phyloP scores from a whole-genome alignment of 495 filamentous ascomycete genomes.

The Podospora comata region DNA sequence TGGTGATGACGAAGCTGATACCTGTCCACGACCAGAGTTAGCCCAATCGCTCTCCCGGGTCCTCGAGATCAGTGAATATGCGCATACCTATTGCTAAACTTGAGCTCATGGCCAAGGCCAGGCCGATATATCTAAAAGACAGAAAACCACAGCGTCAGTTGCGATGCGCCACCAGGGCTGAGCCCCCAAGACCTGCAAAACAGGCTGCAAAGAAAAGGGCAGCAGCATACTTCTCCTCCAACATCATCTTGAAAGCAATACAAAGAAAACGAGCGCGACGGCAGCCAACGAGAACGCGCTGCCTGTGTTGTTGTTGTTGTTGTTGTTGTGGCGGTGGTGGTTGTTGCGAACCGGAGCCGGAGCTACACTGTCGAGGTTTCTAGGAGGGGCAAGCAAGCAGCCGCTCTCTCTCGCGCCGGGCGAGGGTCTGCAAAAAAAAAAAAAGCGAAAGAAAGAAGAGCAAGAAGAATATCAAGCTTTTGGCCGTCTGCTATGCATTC shows the following conservation, averaged over 20 bases:
- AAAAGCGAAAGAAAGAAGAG: not conserved
- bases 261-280: constrained; percentile 34
- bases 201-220: not conserved
- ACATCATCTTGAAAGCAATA: constrained; percentile 54
- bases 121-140: constrained; percentile 74
- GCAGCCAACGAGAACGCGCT: constrained; percentile 30
- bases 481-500: constrained; percentile 15
- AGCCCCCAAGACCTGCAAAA: not conserved
- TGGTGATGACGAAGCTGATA: constrained; percentile 90
- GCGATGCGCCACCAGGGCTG: constrained; percentile 12
- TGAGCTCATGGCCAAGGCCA: constrained; percentile 83
- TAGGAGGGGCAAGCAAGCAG: constrained; percentile 9
- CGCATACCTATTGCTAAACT: constrained; percentile 88
- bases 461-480: constrained; percentile 8
- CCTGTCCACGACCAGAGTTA: constrained; percentile 49
- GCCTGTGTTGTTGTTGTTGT: constrained; percentile 14
- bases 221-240: constrained; percentile 79
- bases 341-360: constrained; percentile 3
- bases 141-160: constrained; percentile 20
- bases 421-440: constrained; percentile 31
- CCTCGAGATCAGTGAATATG: not conserved
- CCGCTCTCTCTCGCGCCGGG: constrained; percentile 39
- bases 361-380: constrained; percentile 3
- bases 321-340: not conserved
- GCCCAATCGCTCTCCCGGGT: constrained; percentile 8